Base-by-base conservation (phyloP, 768 basidiomycete genomes). In the Coprinopsis marcescibilis region DNA sequence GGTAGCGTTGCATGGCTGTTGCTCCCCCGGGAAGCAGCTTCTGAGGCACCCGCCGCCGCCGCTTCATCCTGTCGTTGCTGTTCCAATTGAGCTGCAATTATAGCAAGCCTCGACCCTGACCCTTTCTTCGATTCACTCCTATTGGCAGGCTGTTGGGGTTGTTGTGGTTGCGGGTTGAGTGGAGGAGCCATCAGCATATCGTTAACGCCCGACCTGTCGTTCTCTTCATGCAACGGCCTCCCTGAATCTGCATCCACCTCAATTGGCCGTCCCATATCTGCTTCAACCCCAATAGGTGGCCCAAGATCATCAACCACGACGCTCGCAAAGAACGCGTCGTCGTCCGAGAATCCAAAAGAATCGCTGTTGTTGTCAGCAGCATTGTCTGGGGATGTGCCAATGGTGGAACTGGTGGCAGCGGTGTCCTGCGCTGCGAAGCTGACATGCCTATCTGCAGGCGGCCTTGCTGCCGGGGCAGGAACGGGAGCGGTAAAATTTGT, bases 261-360 rank as follows among this genome's bases (percentile, higher is more conserved):
- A 43, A 81, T 70, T 0, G 68, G 72, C 39, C 64, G 56, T 7
- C 73, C 76, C 11, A 72, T 41, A 45, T 71, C 70, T 15, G 69
- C 69, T 14, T 67, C n/a, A n/a, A n/a, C 69, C 30, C 67, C 67
- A 26, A 77, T 61, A 19, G 69, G 65, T 25, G 62, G 62, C 4
- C 72, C 74, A 0, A 73, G 52, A 15, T 74, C 74, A 1, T 68
- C 71, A 11, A 79, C 60, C 48, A 80, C 80, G 19, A 81, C 69
- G 8, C 69, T 61, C 15, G 83, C 82, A 27, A 82, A 65, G 54
- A 85, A 75, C 1, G 72, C 79, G 44, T 80, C 84, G 44, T 87
- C 85, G 32, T 89, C 82, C 1, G 82, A 83, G 46, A 69, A 66
- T 52, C 80, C 74, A 10, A 75, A 81, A 0, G 71, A 72, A 3